Evolutionary conservation across 495 filamentous ascomycete genomes (phyloP).

Genomic region (Penicillium paxilli): DNA sequence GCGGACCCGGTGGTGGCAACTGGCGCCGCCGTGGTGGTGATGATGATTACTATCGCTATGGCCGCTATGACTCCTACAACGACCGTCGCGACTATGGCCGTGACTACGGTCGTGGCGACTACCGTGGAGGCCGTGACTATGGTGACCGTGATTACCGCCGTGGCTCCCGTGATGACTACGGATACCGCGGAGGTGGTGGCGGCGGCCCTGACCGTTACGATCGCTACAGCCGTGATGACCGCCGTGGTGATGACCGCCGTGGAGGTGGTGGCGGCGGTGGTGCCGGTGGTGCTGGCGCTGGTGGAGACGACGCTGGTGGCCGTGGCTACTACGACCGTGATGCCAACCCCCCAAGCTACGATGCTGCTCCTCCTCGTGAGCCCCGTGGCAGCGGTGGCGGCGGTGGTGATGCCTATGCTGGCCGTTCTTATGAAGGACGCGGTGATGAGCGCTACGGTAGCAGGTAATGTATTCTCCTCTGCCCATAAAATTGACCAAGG

Average conservation of each 20-base stretch:
- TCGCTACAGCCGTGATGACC: constrained; percentile 65
- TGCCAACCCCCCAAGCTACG: constrained; percentile 37
- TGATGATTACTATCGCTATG: constrained; percentile 55
- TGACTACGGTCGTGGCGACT: constrained; percentile 55
- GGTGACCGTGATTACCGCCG: constrained; percentile 54
- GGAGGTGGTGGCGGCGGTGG: constrained; percentile 46
- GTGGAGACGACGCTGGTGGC: constrained; percentile 47
- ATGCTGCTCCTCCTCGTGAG: constrained; percentile 64
- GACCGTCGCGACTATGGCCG: constrained; percentile 47
- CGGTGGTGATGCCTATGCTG: constrained; percentile 22
- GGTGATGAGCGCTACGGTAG: constrained; percentile 48
- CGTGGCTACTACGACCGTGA: constrained; percentile 24
- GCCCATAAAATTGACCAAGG: constrained; percentile 9
- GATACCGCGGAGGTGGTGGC: constrained; percentile 55
- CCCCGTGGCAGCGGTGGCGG: constrained; percentile 58
- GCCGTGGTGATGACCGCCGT: constrained; percentile 46
- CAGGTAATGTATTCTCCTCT: constrained; percentile 39
- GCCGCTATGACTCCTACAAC: constrained; percentile 50
- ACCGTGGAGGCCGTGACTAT: constrained; percentile 46
- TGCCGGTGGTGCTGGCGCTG: constrained; percentile 48
- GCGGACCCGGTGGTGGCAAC: constrained; percentile 49
- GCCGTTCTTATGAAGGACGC: constrained; percentile 53
- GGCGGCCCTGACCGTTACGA: constrained; percentile 66
- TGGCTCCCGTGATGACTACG: constrained; percentile 52
- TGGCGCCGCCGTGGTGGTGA: constrained; percentile 48